Conservation (phyloP, 106 monocot genomes). For the Allium cepa region DNA sequence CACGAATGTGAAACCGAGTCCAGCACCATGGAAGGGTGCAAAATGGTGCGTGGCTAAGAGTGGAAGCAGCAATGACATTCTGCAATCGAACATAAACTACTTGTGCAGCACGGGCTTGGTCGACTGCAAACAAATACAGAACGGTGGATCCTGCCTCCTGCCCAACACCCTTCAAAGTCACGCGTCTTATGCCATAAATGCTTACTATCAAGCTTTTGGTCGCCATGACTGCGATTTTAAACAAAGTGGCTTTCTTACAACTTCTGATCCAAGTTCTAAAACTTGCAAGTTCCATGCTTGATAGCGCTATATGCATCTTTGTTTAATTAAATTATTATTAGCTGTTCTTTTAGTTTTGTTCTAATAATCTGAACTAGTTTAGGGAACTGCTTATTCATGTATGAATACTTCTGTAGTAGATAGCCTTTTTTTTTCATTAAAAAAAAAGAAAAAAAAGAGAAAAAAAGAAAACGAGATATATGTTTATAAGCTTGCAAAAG, state of each 20-base stretch:
- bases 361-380: no score
- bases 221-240: conserved; percentile 64
- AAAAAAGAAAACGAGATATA: no score
- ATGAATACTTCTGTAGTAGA: no score
- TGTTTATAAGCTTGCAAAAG: no score
- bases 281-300: not conserved
- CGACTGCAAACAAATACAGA: conserved; percentile 55
- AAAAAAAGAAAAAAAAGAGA: no score
- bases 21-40: conserved; percentile 8
- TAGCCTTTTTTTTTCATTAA: no score
- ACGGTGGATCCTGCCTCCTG: conserved; percentile 50
- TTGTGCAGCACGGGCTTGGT: conserved; percentile 45
- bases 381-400: no score
- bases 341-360: no score
- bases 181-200: conserved; percentile 77
- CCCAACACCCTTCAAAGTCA: conserved; percentile 49
- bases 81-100: conserved; percentile 72
- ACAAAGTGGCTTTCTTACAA: conserved; percentile 34
- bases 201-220: conserved; percentile 54
- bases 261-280: conserved; percentile 48
- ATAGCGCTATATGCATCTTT: not conserved
- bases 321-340: no score
- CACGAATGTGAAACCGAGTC: not conserved
- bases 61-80: conserved; percentile 11
- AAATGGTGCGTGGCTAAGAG: conserved; percentile 72